Evolutionary conservation across 148 eudicot genomes (phyloP), one percentile per base, ranked within the genome.

Genomic region (Persicaria maculosa): DNA sequence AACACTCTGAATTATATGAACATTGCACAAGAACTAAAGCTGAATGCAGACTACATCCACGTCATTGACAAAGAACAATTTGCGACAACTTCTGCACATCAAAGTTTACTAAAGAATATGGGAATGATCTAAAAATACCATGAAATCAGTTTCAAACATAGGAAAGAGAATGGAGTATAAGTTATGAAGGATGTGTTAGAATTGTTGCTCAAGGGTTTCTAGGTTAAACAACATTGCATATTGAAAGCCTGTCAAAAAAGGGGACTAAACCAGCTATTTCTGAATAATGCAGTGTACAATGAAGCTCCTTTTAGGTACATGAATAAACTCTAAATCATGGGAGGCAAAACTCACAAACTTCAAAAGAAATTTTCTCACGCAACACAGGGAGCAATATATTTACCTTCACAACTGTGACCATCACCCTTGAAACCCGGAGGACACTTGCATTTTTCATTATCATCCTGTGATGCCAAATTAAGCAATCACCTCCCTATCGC

Each of bases 361-460:
- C 8, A 36, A 36, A 40, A 36, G 69, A 64, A 31, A 4, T 64
- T 20, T 36, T 64, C 44, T 64, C n/a, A 10, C 36, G 36, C 69
- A 57, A 57, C 62, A 62, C 4, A 62, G 44, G 16, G 5, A 31
- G 68, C 44, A 72, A 50, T 22, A 1, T 5, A 43, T 19, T 85
- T 85, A 91, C 98, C 97, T 84, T 78, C 82, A 82, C 98, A 95
- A 59, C 86, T 95, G 64, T 88, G 81, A 50, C 98, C 97, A 82
- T 95, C 93, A 50, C 93, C 97, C 81, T 84, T 92, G 81, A 95
- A 90, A 44, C 98, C 97, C 52, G 84, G 80, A 73, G 98, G 98
- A 85, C 97, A 95, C 50, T 81, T 80, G 83, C 97, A 95, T 77
- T 82, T 86, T 67, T 88, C 89, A 48, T 84, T 89, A 15, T 77